phyloP scores from a whole-genome alignment of 768 basidiomycete genomes.

The Kwoniella pini region DNA sequence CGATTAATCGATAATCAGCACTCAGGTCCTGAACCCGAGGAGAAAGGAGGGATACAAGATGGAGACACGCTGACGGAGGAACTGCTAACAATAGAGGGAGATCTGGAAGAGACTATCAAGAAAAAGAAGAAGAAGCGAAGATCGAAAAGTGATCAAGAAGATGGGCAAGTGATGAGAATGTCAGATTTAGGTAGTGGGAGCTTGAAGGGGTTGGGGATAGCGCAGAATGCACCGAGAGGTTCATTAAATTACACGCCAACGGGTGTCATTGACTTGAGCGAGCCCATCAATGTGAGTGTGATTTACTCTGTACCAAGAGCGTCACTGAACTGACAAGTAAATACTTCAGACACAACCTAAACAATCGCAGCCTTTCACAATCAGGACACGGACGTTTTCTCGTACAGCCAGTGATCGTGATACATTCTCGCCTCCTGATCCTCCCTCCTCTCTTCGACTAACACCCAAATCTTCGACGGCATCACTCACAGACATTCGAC shows the following conservation, averaged over 20 bases:
- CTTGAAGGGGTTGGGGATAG: background rate
- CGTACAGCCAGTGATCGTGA: conserved; percentile 36
- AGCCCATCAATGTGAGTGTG: conserved; percentile 4
- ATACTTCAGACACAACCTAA: background rate
- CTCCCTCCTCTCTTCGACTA: background rate
- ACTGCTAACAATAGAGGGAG: conserved; percentile 38
- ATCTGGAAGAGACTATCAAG: conserved; percentile 16
- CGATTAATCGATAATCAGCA: background rate
- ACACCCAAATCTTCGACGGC: background rate
- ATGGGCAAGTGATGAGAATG: conserved; percentile 30
- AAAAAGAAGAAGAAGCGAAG: conserved; percentile 30
- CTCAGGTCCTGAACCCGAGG: background rate
- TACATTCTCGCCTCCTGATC: conserved; percentile 12
- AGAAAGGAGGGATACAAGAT: background rate
- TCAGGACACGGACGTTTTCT: conserved; percentile 23
- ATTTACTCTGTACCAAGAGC: no score
- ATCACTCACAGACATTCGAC: background rate
- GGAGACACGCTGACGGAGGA: conserved; percentile 14
- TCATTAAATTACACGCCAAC: background rate
- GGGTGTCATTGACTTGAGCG: background rate
- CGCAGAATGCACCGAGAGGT: background rate
- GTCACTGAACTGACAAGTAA: background rate
- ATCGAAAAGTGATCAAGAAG: conserved; percentile 4
- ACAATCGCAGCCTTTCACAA: background rate
- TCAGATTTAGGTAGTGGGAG: conserved; percentile 25